Evolutionary conservation across 2,329 filamentous ascomycete species (phyloP), one percentile per base, ranked within the genome.

Genomic region (Hyphodiscus sp.): DNA sequence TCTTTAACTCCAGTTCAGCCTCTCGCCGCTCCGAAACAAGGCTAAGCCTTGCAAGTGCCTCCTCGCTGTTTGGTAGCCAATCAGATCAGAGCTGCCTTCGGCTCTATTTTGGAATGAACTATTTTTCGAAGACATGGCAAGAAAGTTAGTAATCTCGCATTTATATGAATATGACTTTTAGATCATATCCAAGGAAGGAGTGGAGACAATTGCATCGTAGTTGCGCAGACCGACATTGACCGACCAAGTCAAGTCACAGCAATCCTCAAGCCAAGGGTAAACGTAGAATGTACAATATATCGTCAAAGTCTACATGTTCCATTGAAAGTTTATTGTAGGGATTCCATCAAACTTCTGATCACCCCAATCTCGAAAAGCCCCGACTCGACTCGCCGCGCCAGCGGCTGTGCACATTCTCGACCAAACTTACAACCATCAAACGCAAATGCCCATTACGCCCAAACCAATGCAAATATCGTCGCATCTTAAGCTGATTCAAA

Each of bases 391-490:
- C 44, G 13, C 16, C 15, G 19, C 19, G 15, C 11, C 20, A 10
- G 20, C 20, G 18, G 11, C 18, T 20, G n/a, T 47, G 11, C 33
- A 47, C 45, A 47, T 26, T 47, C 45, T 47, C 16, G 30, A 16
- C 8, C 45, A 47, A 26, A 23, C 45, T 42, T n/a, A 15, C 42
- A 23, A 41, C 30, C 45, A 9, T 41, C n/a, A 47, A 29, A 45
- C 41, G 13, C 42, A 53, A 20, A 42, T 42, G 23, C 46, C 44
- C 45, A 42, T 41, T 45, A 49, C 52, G 51, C 47, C n/a, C 54
- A 15, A 43, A 47, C 19, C 33, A 57, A 58, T 52, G 51, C 51
- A 45, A 49, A 45, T 41, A 41, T 50, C 49, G 30, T 56, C 18
- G 11, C 41, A 18, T 55, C 53, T 18, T 51, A 45, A 54, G 16